These are phyloP conservation scores for Lolium rigidum DNA, from an alignment of 176 grass and related monocot species.

Conservation along the genomic window DNA sequence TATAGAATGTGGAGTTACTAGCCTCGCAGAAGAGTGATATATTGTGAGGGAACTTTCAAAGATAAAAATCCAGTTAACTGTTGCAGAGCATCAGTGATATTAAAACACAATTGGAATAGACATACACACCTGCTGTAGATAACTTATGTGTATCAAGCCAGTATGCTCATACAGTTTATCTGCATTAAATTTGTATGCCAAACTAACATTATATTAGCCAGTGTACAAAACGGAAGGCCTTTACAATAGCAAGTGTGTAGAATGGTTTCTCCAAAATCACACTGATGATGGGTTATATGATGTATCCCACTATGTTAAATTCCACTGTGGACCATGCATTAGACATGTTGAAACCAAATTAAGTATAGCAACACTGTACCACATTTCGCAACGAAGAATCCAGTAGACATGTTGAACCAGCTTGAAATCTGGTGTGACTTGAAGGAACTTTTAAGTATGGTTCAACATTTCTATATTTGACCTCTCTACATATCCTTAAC, in stretches of 20 bases:
- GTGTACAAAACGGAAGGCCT: not conserved
- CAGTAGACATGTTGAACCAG: not conserved
- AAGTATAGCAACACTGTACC: not conserved
- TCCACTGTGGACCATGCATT: too few species aligned
- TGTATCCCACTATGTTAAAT: not conserved
- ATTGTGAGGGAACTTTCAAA: not conserved
- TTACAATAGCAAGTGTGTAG: conserved; percentile 16
- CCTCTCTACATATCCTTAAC: conserved; percentile 38
- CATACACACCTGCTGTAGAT: not conserved
- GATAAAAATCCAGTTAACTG: not conserved
- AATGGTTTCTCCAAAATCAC: not conserved
- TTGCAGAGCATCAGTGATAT: not conserved
- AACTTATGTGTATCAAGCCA: not conserved
- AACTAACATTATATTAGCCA: not conserved
- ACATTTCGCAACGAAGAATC: not conserved
- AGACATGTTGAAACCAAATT: not conserved
- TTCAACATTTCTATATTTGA: conserved; percentile 3
- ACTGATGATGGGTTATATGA: not conserved
- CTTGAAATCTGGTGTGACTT: not conserved
- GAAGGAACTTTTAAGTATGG: not conserved
- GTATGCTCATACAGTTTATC: conserved; percentile 13
- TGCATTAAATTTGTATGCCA: not conserved
- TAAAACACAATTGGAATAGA: not conserved
- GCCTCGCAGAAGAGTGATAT: conserved; percentile 6
- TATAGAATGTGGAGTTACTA: not conserved